Evolutionary conservation across 2,329 filamentous ascomycete species (phyloP).

Genomic region (Xylariaceae sp.): DNA sequence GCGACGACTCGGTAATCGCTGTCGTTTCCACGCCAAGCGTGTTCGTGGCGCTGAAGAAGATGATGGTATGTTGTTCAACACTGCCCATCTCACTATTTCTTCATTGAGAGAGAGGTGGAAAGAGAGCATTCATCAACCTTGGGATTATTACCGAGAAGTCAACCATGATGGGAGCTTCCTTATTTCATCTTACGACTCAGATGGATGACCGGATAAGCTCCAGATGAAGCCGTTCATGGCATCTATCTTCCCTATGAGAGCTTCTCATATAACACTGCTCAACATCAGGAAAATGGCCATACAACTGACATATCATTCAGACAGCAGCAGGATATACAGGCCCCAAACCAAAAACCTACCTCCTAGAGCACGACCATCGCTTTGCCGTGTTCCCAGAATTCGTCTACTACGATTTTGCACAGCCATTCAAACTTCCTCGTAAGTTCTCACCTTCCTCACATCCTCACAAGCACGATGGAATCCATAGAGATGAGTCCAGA

Average conservation of each 20-base stretch:
- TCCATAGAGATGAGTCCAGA: not conserved
- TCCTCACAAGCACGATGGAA: not conserved
- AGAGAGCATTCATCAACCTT: not conserved
- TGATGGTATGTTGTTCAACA: constrained; percentile 44
- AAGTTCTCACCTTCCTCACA: constrained; percentile 19
- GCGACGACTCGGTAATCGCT: constrained; percentile 53
- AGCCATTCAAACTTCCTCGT: constrained; percentile 61
- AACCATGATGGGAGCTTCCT: not conserved
- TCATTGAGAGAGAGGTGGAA: not conserved
- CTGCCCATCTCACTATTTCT: not conserved
- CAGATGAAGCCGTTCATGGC: not conserved
- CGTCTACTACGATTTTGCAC: constrained; percentile 66
- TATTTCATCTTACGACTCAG: not conserved
- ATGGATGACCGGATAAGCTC: not conserved
- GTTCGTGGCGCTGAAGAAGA: constrained; percentile 70
- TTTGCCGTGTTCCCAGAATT: constrained; percentile 72
- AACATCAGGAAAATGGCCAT: not conserved
- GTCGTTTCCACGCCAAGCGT: constrained; percentile 71
- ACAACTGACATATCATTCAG: constrained; percentile 7
- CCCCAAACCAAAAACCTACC: constrained; percentile 51
- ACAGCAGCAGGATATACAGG: constrained; percentile 16
- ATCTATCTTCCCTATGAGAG: not conserved
- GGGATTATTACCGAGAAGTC: not conserved
- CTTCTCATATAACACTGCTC: not conserved
- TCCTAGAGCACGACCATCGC: constrained; percentile 69